Evolutionary conservation across 257 asterid genomes (phyloP).

Genomic region (Nicotiana tabacum): DNA sequence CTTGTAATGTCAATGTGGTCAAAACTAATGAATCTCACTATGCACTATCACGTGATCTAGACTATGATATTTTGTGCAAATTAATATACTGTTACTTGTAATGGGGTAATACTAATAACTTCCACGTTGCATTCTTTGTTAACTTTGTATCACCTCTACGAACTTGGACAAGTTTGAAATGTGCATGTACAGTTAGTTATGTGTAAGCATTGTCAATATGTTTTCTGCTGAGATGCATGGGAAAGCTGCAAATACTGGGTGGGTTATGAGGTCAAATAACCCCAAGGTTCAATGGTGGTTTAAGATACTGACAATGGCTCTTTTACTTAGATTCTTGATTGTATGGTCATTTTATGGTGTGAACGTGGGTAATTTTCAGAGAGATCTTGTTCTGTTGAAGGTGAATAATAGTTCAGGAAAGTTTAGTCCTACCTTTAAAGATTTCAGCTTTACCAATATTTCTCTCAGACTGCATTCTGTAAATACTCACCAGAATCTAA

Average conservation of each 20-base stretch:
- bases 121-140: not conserved
- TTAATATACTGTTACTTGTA: not conserved
- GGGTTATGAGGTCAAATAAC: conserved; percentile 43
- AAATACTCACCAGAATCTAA: conserved; percentile 20
- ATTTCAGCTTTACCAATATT: conserved; percentile 27
- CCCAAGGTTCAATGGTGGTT: conserved; percentile 55
- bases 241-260: conserved; percentile 42
- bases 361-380: conserved; percentile 21
- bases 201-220: not conserved
- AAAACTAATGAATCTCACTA: too few relatives aligned
- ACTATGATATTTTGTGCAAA: not conserved
- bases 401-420: conserved; percentile 21
- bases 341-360: conserved; percentile 49
- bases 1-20: not conserved
- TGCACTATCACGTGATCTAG: not conserved
- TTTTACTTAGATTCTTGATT: conserved; percentile 52
- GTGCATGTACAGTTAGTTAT: not conserved
- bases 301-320: conserved; percentile 40
- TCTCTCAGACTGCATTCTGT: conserved; percentile 14
- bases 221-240: conserved; percentile 40
- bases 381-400: conserved; percentile 28
- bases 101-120: not conserved
- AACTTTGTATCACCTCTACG: not conserved
- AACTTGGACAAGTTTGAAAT: not conserved
- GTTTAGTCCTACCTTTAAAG: conserved; percentile 20